phyloP scores from a whole-genome alignment of 164 flowering plant species.

The Amborella trichopoda region DNA sequence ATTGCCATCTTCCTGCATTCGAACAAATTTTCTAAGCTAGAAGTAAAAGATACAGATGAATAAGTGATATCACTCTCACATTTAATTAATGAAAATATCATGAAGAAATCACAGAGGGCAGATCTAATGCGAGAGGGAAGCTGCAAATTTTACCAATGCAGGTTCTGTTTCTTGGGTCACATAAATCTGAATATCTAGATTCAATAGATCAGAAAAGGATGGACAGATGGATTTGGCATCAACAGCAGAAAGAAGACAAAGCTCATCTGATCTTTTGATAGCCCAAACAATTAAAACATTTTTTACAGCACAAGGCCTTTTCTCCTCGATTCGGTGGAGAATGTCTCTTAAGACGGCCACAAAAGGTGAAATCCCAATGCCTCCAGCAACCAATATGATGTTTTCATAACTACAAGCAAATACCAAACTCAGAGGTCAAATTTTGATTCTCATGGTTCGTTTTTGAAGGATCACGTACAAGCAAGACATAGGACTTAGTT shows the following conservation, averaged over 20 bases:
- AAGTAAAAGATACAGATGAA: too few relatives aligned
- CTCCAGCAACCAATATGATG: constrained; percentile 86
- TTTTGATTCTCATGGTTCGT: too few relatives aligned
- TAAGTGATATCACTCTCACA: too few relatives aligned
- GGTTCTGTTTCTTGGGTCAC: constrained; percentile 76
- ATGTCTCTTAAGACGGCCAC: constrained; percentile 82
- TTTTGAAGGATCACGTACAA: too few relatives aligned
- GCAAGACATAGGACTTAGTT: too few relatives aligned
- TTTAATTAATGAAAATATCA: too few relatives aligned
- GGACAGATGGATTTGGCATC: constrained; percentile 55
- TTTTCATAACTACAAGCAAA: constrained; percentile 73
- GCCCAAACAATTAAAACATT: constrained; percentile 75
- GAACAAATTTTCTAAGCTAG: too few relatives aligned
- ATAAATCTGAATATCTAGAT: constrained; percentile 52
- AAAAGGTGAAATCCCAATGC: constrained; percentile 92
- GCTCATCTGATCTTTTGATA: constrained; percentile 60
- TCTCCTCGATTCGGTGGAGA: constrained; percentile 44
- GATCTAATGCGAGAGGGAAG: not conserved
- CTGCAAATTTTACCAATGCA: constrained; percentile 35
- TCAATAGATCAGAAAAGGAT: constrained; percentile 28
- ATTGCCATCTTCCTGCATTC: constrained; percentile 68
- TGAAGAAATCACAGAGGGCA: not conserved
- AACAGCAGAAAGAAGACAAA: constrained; percentile 49
- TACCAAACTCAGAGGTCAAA: too few relatives aligned
- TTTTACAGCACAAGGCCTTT: constrained; percentile 46